Evolutionary conservation across 371 early-diverging fungal genomes (phyloP), one percentile per base, ranked within the genome.

Genomic region (Cokeromyces recurvatus): DNA sequence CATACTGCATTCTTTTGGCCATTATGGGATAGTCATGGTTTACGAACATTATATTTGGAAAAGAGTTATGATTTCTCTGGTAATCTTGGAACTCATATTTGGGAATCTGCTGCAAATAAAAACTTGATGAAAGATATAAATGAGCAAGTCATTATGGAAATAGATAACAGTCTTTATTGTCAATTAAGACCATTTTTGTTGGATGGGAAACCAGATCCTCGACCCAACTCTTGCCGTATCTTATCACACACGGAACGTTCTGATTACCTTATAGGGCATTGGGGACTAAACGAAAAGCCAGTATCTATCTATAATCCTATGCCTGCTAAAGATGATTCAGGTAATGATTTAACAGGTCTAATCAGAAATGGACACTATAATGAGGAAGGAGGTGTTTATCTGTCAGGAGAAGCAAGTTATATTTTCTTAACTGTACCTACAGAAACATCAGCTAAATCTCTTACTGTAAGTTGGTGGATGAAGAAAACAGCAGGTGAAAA

Each of bases 391-490:
- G 57, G 62, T 0, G 40, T 71, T 5, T 57, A 55, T 44, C 42
- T 68, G 0, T 55, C 57, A 11, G 75, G 75, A 4, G 43, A 58
- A 39, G 46, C 56, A 10, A 61, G 62, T 37, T 75, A 75, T 31
- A 42, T 71, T 4, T 71, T 69, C 32, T 39, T 75, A 8, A 40
- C 49, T 2, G 22, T 71, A 36, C 76, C 76, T 2, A 57, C 51
- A 4, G 51, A 57, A 27, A 61, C 57, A 6, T 46, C 51, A 0
- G 34, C 46, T 22, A 46, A 55, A 10, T 25, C 53, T 5, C 15
- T 75, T 29, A 69, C 72, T 10, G 68, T 75, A 1, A 64, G 65
- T 19, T 75, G 71, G 69, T 66, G 70, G 68, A 71, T 75, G 71
- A 29, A 29, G 29, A 29, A 29, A 29, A n/a, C n/a, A n/a, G n/a